phyloP scores from a whole-genome alignment of 768 basidiomycete species.

The Cubamyces lactineus region DNA sequence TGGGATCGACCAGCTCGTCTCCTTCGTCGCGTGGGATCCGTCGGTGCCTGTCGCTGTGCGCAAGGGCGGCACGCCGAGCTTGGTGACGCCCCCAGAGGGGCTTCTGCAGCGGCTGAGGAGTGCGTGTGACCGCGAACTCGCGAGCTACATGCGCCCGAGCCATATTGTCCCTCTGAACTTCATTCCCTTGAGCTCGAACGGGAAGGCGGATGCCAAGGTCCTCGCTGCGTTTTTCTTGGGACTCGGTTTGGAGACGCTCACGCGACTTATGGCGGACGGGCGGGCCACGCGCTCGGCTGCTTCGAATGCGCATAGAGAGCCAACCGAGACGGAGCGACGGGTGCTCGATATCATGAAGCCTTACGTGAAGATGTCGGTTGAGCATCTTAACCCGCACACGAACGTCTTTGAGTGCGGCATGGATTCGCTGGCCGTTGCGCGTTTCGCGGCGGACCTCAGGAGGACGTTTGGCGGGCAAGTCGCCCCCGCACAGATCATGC shows the following conservation, averaged over 20 bases:
- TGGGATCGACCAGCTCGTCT: conserved; percentile 48
- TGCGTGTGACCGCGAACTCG: conserved; percentile 45
- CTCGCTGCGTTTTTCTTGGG: conserved; percentile 33
- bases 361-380: conserved; percentile 22
- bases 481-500: conserved; percentile 38
- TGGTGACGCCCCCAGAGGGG: conserved; percentile 34
- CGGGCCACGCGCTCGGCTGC: neutral
- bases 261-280: conserved; percentile 14
- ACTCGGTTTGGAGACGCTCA: conserved; percentile 29
- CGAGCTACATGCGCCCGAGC: conserved; percentile 55
- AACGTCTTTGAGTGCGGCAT: conserved; percentile 40
- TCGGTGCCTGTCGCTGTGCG: conserved; percentile 41
- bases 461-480: conserved; percentile 25
- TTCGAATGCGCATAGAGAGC: neutral
- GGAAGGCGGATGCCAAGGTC: conserved; percentile 39
- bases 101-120: conserved; percentile 36
- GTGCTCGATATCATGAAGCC: conserved; percentile 41
- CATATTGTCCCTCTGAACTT: conserved; percentile 52
- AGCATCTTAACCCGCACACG: conserved; percentile 21
- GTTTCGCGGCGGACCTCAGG: conserved; percentile 31
- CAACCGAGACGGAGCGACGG: conserved; percentile 39
- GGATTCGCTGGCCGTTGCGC: conserved; percentile 36
- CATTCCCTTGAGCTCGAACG: conserved; percentile 48
- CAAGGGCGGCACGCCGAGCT: conserved; percentile 37
- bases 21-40: conserved; percentile 49